Evolutionary conservation across 768 basidiomycete genomes (phyloP).

Genomic region (Leccinum imitatum): DNA sequence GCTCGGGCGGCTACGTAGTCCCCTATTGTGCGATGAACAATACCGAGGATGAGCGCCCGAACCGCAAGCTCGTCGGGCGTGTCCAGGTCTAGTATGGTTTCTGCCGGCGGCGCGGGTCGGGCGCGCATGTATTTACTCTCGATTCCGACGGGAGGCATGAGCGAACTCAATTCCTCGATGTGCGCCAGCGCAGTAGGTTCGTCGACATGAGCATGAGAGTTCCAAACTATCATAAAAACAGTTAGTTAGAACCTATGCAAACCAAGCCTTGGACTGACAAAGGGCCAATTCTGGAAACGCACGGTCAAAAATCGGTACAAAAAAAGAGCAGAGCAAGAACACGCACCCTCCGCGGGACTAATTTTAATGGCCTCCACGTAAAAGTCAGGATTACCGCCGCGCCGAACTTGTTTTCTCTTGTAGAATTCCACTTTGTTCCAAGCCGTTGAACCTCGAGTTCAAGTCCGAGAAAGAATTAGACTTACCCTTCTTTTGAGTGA

Average conservation of each 20-base stretch:
- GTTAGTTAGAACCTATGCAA: conserved; percentile 1
- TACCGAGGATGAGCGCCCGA: conserved; percentile 67
- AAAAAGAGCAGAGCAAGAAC: background rate
- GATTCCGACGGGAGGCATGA: conserved; percentile 47
- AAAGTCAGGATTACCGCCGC: conserved; percentile 49
- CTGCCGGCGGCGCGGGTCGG: background rate
- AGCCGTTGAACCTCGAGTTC: background rate
- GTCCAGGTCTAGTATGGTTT: conserved; percentile 47
- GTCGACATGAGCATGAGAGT: conserved; percentile 64
- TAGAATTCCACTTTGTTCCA: conserved; percentile 63
- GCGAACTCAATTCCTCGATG: conserved; percentile 49
- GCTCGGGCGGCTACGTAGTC: conserved; percentile 43
- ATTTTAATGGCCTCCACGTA: conserved; percentile 61
- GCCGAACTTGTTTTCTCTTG: conserved; percentile 59
- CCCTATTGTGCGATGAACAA: conserved; percentile 58
- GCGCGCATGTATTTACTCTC: conserved; percentile 28
- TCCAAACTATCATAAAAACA: conserved; percentile 59
- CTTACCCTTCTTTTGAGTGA: conserved; percentile 75
- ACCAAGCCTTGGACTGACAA: conserved; percentile 46
- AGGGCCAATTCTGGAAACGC: conserved; percentile 57
- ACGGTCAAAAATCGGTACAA: conserved; percentile 4
- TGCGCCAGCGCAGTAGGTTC: conserved; percentile 54
- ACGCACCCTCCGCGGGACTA: conserved; percentile 67
- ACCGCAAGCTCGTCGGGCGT: conserved; percentile 70
- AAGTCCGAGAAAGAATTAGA: conserved; percentile 5